Conservation (phyloP, 169 alveolate species). For the Cryptosporidium ryanae region DNA sequence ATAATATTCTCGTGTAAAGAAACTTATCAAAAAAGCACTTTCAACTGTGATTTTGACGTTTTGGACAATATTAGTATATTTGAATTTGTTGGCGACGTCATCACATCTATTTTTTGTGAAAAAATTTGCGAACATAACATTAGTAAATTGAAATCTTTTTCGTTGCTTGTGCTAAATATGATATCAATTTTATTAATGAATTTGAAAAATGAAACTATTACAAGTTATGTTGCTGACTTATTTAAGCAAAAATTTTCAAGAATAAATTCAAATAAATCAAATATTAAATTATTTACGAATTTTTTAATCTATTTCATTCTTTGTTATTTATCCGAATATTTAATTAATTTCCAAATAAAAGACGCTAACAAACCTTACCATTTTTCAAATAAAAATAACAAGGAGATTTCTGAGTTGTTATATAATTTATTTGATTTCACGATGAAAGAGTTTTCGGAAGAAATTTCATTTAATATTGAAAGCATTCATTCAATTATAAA, state of each 20-base stretch:
- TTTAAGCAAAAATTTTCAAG: neutral
- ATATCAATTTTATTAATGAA: conserved; percentile 45
- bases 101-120: conserved; percentile 9
- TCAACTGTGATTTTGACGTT: neutral
- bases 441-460: neutral
- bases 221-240: neutral
- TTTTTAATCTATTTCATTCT: no score
- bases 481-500: conserved; percentile 1
- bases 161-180: neutral
- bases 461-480: neutral
- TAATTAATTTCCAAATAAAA: no score
- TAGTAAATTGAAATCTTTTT: neutral
- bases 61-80: neutral
- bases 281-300: no score
- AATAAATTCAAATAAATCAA: neutral
- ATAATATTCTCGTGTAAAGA: no score
- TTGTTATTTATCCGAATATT: no score
- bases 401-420: conserved; percentile 1
- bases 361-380: no score
- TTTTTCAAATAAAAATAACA: no score
- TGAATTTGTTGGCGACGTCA: conserved; percentile 28
- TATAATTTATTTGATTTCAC: conserved; percentile 15
- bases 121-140: neutral
- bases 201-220: neutral
- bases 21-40: neutral